Evolutionary conservation across 305 asterid species (phyloP), one percentile per base, ranked within the genome.

Genomic region (Fraxinus sp.): DNA sequence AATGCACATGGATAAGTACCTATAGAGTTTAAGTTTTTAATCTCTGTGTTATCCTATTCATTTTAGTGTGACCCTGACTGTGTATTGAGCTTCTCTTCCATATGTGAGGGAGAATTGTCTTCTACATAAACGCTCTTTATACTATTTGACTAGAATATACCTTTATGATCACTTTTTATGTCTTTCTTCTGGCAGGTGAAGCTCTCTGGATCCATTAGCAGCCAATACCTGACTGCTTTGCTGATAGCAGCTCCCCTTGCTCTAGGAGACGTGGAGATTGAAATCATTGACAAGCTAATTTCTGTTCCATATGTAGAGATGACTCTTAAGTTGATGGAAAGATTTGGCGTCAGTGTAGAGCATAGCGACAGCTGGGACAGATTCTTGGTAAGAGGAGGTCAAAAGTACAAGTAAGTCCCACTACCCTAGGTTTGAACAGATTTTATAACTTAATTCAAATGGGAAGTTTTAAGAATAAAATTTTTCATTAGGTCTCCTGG

Each of bases 191-290:
- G 82, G 80, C 97, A 93, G 99, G 99, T 97, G 86, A 93, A 92
- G 87, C 98, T 97, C 78, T 95, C 98, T 46, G 98, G 99, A 80
- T 93, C 98, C 8, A 70, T 97, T 76, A 97, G 99, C 86, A 96
- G 99, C 85, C 99, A 96, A 88, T 96, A 96, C 87, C 85, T 96
- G 83, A 96, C 98, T 80, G 98, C 98, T 68, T 88, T 96, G 86
- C 98, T 96, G 84, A 94, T 94, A 97, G 96, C 98, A 62, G 97
- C 99, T 84, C 98, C 99, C 39, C 89, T 93, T 49, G 98, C 99
- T 85, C 76, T 92, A 30, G 98, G 98, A 87, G 95, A 94, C 37
- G 97, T 96, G 36, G 99, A 93, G 89, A 94, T 96, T 83, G 99
- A 93, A 88, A 94, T 96, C 74, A 81, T 93, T 4, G 98, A 96